Conservation (phyloP, 225 moss, liverwort and hornwort genomes). For the Pseudoscleropodium purum region DNA sequence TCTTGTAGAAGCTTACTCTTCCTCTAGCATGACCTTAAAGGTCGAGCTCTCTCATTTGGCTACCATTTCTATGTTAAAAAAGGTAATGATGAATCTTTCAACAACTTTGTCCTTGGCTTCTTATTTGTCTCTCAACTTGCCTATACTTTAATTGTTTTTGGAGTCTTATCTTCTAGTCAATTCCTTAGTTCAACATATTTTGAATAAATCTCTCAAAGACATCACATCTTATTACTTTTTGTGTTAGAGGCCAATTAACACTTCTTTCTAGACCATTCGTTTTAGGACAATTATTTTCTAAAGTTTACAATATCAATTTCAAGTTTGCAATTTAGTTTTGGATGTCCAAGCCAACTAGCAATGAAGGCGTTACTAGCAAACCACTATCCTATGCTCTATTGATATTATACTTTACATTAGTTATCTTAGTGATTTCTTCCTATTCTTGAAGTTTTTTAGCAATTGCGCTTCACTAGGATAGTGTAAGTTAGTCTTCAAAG, state of each 20-base stretch:
- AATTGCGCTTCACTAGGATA: neutral
- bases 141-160: neutral
- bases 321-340: neutral
- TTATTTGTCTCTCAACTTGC: neutral
- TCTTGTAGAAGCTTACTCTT: neutral
- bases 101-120: neutral
- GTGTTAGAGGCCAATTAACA: neutral
- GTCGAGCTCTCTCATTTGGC: neutral
- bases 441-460: neutral
- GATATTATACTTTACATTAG: rapidly evolving
- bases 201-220: neutral
- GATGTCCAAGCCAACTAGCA: neutral
- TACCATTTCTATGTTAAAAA: neutral
- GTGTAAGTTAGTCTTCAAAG: neutral
- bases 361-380: rapidly evolving
- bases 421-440: neutral
- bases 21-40: neutral
- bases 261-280: neutral
- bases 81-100: neutral
- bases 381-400: rapidly evolving
- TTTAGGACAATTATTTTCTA: neutral
- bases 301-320: neutral
- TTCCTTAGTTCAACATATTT: neutral
- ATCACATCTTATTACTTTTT: neutral
- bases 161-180: neutral